Base-by-base conservation (phyloP, 2,329 filamentous ascomycete genomes). In the Cercospora canescens region DNA sequence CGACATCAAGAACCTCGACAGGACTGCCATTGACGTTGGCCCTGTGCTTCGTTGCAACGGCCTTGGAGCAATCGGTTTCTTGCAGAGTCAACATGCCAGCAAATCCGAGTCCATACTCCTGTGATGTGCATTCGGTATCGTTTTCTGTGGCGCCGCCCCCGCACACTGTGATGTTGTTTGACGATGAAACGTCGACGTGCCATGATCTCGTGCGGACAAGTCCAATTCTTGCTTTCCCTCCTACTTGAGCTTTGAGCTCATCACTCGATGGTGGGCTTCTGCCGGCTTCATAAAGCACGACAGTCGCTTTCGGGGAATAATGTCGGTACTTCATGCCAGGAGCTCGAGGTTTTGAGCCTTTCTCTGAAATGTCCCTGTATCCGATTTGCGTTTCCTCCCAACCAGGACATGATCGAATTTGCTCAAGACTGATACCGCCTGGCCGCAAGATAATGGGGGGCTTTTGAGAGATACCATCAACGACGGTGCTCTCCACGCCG, bases 271-370 rank as follows among this genome's bases (percentile, higher is more conserved):
- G 71, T 69, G 24, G 79, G 69, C 30, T 76, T 70, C 1, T 71
- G 2, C 81, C 82, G 32, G 86, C 80, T 76, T 97, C 92, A 76
- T 93, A 96, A 8, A 76, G 62, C 16, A 76, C 64, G 18, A 99
- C 94, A 54, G 85, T 88, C 1, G 95, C 96, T 77, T 89, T 92
- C 1, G 95, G 95, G 50, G 94, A 96, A 76, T 99, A 99, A 77
- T 99, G 95, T 76, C 95, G 92, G 78, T 99, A 99, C 80, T 99
- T 99, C 95, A 99, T 99, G 1, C 95, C 95, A 0, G 95, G 95
- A 0, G 95, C 95, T 64, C 92, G 85, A 0, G 95, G 95, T 9
- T 79, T 81, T 59, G 86, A 87, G 5, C 87, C 89, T 48, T 67
- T 84, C 73, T 92, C 87, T 16, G 88, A 87, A 64, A 86, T 85